Evolutionary conservation across 2,329 filamentous ascomycete genomes (phyloP).

Genomic region (Sporothrix inflata): DNA sequence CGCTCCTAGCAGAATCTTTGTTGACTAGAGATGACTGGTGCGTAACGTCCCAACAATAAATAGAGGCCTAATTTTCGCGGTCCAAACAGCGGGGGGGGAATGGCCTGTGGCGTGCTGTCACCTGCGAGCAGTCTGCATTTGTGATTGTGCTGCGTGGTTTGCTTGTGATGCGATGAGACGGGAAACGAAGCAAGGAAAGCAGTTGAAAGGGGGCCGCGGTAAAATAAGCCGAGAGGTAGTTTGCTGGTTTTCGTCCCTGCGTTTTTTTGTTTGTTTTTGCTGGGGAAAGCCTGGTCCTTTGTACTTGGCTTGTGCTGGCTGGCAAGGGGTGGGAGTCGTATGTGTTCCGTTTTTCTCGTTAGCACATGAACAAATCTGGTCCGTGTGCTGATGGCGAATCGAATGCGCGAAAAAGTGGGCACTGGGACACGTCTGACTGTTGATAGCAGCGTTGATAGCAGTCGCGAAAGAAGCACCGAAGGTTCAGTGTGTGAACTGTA

Average conservation of each 20-base stretch:
- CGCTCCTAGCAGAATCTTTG: conserved; percentile 15
- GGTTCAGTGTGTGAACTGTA: neutral
- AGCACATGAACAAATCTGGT: conserved; percentile 22
- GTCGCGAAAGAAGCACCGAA: neutral
- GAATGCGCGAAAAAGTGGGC: conserved; percentile 20
- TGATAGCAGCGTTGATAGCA: conserved; percentile 1
- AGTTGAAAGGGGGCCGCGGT: conserved; percentile 19
- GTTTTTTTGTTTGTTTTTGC: neutral
- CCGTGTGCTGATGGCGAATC: conserved; percentile 19
- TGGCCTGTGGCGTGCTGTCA: conserved; percentile 23
- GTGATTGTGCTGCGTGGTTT: neutral
- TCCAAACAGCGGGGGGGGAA: neutral
- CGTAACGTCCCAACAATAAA: conserved; percentile 9
- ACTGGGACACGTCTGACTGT: conserved; percentile 1
- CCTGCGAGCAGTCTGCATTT: conserved; percentile 24
- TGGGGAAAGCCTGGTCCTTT: conserved; percentile 16
- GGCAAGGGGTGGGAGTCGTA: neutral
- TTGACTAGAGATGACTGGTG: conserved; percentile 6
- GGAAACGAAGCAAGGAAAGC: neutral
- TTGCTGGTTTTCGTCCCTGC: neutral
- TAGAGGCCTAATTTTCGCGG: neutral
- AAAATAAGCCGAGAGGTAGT: neutral
- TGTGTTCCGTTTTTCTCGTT: conserved; percentile 11
- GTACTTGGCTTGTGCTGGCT: conserved; percentile 16
- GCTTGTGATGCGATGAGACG: conserved; percentile 17